Percentiles rank a stretch among this genome's conserved stretches.
Evolutionary conservation across 225 moss, liverwort and hornwort species (phyloP).

Genomic region (Physcomitrium patens): DNA sequence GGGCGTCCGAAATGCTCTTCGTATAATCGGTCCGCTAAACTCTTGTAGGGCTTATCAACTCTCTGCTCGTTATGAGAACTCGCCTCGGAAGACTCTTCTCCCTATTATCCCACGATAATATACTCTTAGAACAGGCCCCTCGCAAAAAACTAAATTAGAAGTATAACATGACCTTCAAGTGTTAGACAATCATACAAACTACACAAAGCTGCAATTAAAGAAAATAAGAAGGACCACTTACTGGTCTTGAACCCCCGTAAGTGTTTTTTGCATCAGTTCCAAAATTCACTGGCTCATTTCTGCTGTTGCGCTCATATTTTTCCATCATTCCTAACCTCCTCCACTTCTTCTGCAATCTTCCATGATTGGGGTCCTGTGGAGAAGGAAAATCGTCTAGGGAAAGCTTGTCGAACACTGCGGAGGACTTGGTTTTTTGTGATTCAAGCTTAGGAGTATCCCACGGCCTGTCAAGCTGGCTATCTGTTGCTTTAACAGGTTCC

Average conservation of each 20-base stretch:
- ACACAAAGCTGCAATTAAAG: constrained; percentile 1
- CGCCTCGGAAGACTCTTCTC: constrained; percentile 29
- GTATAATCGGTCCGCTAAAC: constrained; percentile 62
- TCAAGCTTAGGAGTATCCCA: constrained; percentile 4
- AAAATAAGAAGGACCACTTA: constrained; percentile 28
- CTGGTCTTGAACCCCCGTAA: constrained; percentile 28
- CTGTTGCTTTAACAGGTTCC: constrained; percentile 12
- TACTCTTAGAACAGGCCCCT: constrained; percentile 22
- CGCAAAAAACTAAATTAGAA: constrained; percentile 1
- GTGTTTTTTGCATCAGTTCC: constrained; percentile 33
- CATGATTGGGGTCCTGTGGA: constrained; percentile 37
- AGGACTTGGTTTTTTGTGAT: constrained; percentile 17
- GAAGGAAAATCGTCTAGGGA: constrained; percentile 38
- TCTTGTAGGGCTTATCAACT: constrained; percentile 46
- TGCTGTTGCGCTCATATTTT: constrained; percentile 37
- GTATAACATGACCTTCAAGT: neutral
- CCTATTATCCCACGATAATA: constrained; percentile 27
- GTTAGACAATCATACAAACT: neutral
- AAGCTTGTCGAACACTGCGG: constrained; percentile 40
- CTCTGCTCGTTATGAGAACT: constrained; percentile 28
- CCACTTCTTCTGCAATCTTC: constrained; percentile 51
- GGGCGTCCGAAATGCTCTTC: constrained; percentile 64
- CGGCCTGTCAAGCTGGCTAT: constrained; percentile 21
- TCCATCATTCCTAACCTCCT: constrained; percentile 43
- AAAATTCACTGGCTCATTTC: constrained; percentile 34